Evolutionary conservation across 2,329 filamentous ascomycete species (phyloP).

Genomic region (Celoporthe dispersa): DNA sequence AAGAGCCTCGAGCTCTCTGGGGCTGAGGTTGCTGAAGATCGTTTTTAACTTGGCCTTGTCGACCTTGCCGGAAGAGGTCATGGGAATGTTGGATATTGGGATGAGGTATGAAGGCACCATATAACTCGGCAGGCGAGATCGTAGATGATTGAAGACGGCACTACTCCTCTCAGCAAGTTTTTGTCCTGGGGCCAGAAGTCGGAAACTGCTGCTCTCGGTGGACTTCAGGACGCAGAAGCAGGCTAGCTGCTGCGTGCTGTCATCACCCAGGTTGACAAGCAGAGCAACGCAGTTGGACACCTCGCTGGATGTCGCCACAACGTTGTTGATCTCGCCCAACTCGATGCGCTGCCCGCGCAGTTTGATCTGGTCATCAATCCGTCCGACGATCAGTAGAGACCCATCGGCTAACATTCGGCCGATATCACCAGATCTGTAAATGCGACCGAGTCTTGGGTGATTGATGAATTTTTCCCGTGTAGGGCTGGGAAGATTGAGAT

Average conservation of each 20-base stretch:
- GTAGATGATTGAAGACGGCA: constrained; percentile 59
- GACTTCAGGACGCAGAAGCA: constrained; percentile 67
- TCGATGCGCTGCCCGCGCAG: constrained; percentile 81
- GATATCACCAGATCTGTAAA: constrained; percentile 84
- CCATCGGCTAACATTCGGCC: constrained; percentile 80
- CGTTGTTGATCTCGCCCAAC: constrained; percentile 72
- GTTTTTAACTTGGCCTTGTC: constrained; percentile 61
- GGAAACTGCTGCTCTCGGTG: constrained; percentile 37
- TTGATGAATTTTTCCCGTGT: constrained; percentile 70
- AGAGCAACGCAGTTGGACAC: constrained; percentile 69
- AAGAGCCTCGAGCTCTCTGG: constrained; percentile 45
- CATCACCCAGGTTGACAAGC: constrained; percentile 51
- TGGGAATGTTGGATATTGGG: constrained; percentile 70
- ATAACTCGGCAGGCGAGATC: constrained; percentile 67
- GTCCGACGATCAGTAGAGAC: constrained; percentile 72
- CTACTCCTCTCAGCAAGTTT: constrained; percentile 40
- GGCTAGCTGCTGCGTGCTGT: constrained; percentile 56
- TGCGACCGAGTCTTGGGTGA: constrained; percentile 69
- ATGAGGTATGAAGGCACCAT: constrained; percentile 80
- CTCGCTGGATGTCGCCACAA: constrained; percentile 55
- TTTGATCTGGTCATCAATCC: constrained; percentile 81
- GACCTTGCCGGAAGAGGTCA: constrained; percentile 76
- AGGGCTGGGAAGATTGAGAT: constrained; percentile 67
- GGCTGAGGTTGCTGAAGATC: constrained; percentile 51
- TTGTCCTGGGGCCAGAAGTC: constrained; percentile 43